Evolutionary conservation across 306 rosid genomes (phyloP).

Genomic region (Cicer cuneatum): DNA sequence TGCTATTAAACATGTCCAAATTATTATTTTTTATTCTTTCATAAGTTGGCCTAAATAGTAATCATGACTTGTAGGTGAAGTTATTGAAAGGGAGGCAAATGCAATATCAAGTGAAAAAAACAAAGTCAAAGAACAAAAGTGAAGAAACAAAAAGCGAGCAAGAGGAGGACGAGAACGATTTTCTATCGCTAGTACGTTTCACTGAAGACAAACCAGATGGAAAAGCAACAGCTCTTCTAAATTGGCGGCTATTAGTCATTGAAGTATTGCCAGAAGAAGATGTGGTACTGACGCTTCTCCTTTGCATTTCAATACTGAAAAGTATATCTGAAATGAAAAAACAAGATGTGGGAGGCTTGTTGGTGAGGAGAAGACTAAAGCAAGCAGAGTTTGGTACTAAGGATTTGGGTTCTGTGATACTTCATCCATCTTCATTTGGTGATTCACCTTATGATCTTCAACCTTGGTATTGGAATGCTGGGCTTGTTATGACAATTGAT

Average conservation of each 20-base stretch:
- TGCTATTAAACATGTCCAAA: no score
- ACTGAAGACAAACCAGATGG: slow-evolving; percentile 75
- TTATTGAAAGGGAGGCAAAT: slow-evolving; percentile 77
- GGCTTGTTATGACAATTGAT: slow-evolving; percentile 55
- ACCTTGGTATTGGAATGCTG: slow-evolving; percentile 84
- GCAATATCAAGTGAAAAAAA: slow-evolving; percentile 62
- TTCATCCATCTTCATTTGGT: slow-evolving; percentile 64
- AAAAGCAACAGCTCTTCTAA: slow-evolving; percentile 82
- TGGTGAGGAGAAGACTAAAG: slow-evolving; percentile 76
- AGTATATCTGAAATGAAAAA: slow-evolving; percentile 78
- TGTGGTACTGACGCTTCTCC: slow-evolving; percentile 70
- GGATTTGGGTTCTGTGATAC: slow-evolving; percentile 86
- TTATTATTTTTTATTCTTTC: background rate
- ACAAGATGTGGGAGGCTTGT: slow-evolving; percentile 74
- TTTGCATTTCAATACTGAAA: slow-evolving; percentile 75
- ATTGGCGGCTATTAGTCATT: slow-evolving; percentile 76
- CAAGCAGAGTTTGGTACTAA: slow-evolving; percentile 67
- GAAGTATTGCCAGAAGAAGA: slow-evolving; percentile 90
- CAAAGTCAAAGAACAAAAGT: slow-evolving; percentile 39
- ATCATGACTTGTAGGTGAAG: slow-evolving; percentile 61
- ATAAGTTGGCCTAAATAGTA: slow-evolving; percentile 21
- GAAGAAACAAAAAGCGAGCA: slow-evolving; percentile 33
- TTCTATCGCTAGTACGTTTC: slow-evolving; percentile 71
- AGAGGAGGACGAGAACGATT: slow-evolving; percentile 64
- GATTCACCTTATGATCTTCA: slow-evolving; percentile 64